Percentiles rank a stretch among this genome's conserved stretches.
Evolutionary conservation across 2,329 filamentous ascomycete species (phyloP).

Genomic region (Paracamarosporium sp.): DNA sequence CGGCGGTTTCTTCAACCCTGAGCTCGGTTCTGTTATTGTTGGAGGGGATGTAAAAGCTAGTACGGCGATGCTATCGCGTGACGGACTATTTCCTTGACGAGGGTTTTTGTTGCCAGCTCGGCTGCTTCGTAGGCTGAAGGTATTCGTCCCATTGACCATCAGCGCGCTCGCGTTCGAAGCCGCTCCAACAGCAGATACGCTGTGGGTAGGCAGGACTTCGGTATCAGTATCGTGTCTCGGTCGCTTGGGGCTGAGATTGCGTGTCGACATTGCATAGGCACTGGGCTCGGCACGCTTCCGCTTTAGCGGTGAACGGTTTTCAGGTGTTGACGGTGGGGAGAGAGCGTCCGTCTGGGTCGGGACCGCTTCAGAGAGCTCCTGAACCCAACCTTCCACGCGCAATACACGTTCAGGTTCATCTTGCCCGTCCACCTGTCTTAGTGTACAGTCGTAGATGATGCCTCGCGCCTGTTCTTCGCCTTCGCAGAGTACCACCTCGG

Average conservation of each 20-base stretch:
- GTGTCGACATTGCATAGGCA: constrained; percentile 17
- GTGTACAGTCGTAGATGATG: constrained; percentile 14
- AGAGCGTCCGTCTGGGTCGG: constrained; percentile 15
- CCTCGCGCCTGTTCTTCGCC: constrained; percentile 13
- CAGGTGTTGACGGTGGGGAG: constrained; percentile 19
- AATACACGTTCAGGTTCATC: too few relatives aligned
- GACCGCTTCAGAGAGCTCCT: constrained; percentile 15
- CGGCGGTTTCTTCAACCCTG: neutral
- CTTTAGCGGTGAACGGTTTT: constrained; percentile 16
- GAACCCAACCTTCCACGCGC: constrained; percentile 19
- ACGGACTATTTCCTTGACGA: constrained; percentile 11
- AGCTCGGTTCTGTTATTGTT: constrained; percentile 2
- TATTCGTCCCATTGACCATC: constrained; percentile 17
- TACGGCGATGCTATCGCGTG: neutral
- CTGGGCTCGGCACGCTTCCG: constrained; percentile 16
- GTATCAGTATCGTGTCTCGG: constrained; percentile 15
- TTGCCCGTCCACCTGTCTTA: constrained; percentile 18
- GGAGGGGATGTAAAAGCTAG: neutral
- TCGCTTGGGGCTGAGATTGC: constrained; percentile 13
- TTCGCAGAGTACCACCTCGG: constrained; percentile 17
- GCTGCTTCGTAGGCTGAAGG: constrained; percentile 17
- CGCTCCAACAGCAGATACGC: constrained; percentile 15
- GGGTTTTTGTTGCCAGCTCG: constrained; percentile 15
- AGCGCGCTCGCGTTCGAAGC: constrained; percentile 14
- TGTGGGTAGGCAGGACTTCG: constrained; percentile 15